Evolutionary conservation across 495 filamentous ascomycete genomes (phyloP).

Genomic region (Aspergillus wentii): DNA sequence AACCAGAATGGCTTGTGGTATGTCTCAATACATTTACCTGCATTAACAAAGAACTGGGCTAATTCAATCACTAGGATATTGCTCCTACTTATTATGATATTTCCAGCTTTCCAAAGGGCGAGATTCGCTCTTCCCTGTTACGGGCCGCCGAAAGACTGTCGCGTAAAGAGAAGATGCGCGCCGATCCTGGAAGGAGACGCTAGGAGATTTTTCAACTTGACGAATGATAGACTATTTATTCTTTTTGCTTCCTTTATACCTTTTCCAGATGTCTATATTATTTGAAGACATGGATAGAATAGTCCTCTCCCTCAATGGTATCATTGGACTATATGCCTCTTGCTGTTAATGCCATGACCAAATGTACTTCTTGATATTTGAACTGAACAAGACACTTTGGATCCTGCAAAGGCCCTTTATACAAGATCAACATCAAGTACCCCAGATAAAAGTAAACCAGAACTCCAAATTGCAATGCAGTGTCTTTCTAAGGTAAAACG

Average conservation of each 20-base stretch:
- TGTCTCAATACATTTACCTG: slow-evolving; percentile 25
- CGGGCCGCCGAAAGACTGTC: slow-evolving; percentile 69
- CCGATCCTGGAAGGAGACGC: slow-evolving; percentile 28
- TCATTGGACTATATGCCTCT: neutral
- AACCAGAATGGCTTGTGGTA: slow-evolving; percentile 80
- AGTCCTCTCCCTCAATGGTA: neutral
- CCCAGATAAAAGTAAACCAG: too few species aligned
- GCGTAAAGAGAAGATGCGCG: slow-evolving; percentile 62
- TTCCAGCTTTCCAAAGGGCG: slow-evolving; percentile 75
- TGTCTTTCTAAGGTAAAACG: too few species aligned
- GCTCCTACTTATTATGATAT: slow-evolving; percentile 90
- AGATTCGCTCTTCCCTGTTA: slow-evolving; percentile 72
- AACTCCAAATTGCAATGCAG: slow-evolving; percentile 2
- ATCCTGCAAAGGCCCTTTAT: too few species aligned
- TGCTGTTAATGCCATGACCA: too few species aligned
- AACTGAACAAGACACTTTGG: neutral
- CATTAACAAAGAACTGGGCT: slow-evolving; percentile 18
- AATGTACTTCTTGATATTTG: too few species aligned
- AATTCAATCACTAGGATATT: slow-evolving; percentile 59
- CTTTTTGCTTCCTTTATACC: slow-evolving; percentile 8
- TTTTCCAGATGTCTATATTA: slow-evolving; percentile 6
- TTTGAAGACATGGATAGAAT: slow-evolving; percentile 1
- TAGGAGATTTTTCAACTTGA: slow-evolving; percentile 11
- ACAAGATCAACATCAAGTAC: too few species aligned
- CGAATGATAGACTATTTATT: slow-evolving; percentile 11